Base-by-base conservation (phyloP, 2,329 filamentous ascomycete genomes). In the Dryadomyces sulphureus region DNA sequence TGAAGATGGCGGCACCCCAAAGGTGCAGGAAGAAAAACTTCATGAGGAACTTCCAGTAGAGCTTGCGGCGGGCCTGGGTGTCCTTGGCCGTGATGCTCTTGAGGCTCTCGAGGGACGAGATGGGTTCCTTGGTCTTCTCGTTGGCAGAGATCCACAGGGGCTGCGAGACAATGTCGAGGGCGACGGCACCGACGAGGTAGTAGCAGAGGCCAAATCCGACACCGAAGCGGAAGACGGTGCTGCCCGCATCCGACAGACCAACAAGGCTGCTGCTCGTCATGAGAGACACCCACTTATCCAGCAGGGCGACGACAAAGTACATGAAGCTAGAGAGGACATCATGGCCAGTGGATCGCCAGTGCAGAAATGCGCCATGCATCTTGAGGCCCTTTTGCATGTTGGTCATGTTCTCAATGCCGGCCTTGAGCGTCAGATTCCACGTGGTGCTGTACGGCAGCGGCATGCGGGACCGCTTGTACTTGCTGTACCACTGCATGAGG, bases 181-280 rank as follows among this genome's bases (percentile, higher is more conserved):
- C 60, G 2, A 76, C 70, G 12, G 73, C 72, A 22, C 73, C 71
- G 21, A 75, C 64, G 17, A 76, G 60, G 51, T 76, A 77, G 55
- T 76, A 77, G 0, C 69, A 69, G 30, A 77, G 60, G n/a, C 69
- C 68, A 50, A 75, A 73, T 2, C 73, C 72, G 20, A 73, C 65
- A 63, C 66, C 5, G 63, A 65, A 52, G 67, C 65, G 34, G 64
- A 62, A 56, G 67, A 59, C 48, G 65, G 45, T 45, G 40, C 48
- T 54, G 43, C 43, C 47, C 14, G 52, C 52, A 19, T 39, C 47
- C 11, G 52, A 52, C 17, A 52, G 49, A 11, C 50, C 50, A 22
- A 48, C 45, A 16, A 51, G 41, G 25, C 51, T 50, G 17, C 46
- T 50, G 21, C 52, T 49, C 14, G 54, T 54, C 12, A 48, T 41